Conservation (phyloP, 306 rosid genomes). For the Corylus americana region DNA sequence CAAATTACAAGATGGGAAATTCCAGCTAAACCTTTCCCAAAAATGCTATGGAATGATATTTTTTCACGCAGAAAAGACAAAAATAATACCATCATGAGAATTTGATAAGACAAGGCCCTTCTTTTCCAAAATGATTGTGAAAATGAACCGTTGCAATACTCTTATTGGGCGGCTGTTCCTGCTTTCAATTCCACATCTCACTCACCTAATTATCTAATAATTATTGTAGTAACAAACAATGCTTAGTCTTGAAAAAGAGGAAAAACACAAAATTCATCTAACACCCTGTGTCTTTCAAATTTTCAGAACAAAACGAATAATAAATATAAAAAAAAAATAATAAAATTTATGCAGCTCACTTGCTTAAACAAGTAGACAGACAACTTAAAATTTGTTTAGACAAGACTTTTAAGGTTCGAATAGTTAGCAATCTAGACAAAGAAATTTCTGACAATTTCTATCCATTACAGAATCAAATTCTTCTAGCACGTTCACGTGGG, state of each 20-base stretch:
- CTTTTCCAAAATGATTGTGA: not conserved
- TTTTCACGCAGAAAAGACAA: too few species aligned
- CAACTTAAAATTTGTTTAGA: too few species aligned
- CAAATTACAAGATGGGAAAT: too few species aligned
- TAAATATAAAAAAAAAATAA: too few species aligned
- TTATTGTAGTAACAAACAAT: not conserved
- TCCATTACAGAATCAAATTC: not conserved
- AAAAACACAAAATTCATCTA: constrained; percentile 1
- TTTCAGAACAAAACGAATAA: too few species aligned
- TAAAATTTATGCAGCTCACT: too few species aligned
- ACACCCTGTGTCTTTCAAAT: not conserved
- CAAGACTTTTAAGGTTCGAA: too few species aligned
- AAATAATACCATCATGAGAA: not conserved
- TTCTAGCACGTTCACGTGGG: constrained; percentile 45
- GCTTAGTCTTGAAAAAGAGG: not conserved
- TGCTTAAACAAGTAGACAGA: too few species aligned
- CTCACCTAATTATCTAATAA: constrained; percentile 1
- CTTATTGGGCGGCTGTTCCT: constrained; percentile 14
- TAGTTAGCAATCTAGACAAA: too few species aligned
- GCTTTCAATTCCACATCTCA: constrained; percentile 23
- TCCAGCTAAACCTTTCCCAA: too few species aligned
- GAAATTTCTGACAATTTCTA: too few species aligned
- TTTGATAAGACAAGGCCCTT: not conserved
- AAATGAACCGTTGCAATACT: not conserved
- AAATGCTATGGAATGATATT: too few species aligned